Evolutionary conservation across 768 basidiomycete genomes (phyloP), one percentile per base, ranked within the genome.

Genomic region (Xanthoconium stramineum): DNA sequence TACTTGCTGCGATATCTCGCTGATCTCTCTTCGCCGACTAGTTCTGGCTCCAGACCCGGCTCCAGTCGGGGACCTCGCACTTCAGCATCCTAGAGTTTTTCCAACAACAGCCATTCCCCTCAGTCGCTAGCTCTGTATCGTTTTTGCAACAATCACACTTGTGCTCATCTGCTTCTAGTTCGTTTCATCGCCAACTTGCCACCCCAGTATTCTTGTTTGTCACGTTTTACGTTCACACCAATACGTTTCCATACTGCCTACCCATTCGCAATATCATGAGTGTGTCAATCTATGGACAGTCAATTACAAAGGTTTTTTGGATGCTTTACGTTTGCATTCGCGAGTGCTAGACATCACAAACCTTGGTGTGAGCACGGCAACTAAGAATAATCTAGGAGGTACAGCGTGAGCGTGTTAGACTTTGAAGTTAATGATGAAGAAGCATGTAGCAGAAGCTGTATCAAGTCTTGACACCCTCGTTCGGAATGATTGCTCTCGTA

Each of bases 41-140:
- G 61, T 20, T 56, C 61, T 48, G 59, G 60, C 43, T 70, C 69
- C 17, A 61, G 69, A 52, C 69, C 69, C 43, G 47, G 69, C 46
- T 70, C 69, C 28, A 70, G 69, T 56, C 65, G 69, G 15, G 69
- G 69, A 33, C 59, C 56, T 53, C 65, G 60, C 36, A 54, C 59
- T n/a, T 45, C 61, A 48, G 64, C 66, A 56, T 52, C 61, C 58
- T 69, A 68, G 67, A 69, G 44, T 48, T 58, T 39, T 56, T 20
- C 46, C 36, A 32, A 42, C 45, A 44, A 39, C 48, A 29, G 17
- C 38, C 39, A 17, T 43, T 24, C 13, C 45, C 3, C 50, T 39
- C 47, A 33, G 36, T 53, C 44, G 6, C 49, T 28, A 39, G 47
- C 47, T 64, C 35, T 55, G 48, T 53, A 49, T 60, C 29, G 56